Evolutionary conservation across 2,329 filamentous ascomycete genomes (phyloP), one percentile per base, ranked within the genome.

Genomic region (Ceratocystis ficicola): DNA sequence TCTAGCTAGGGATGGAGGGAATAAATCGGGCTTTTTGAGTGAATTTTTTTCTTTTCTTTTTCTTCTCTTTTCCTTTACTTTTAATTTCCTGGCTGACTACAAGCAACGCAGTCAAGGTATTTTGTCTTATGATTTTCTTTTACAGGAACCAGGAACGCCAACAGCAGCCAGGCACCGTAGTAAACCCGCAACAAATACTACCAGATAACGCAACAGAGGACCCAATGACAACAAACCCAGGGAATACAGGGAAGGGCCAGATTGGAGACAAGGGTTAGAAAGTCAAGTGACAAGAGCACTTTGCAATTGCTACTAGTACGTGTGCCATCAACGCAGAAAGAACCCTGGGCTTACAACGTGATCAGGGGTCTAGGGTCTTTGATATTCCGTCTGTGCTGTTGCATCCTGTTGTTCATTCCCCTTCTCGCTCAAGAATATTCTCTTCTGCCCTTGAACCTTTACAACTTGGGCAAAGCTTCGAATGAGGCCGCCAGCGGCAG

Each of bases 401-500:
- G 50, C 50, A 50, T 20, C 20, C 50, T 25, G 25, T 55, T 30
- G 22, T 55, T 25, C 22, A 25, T 22, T 22, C 28, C n/a, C n/a
- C 10, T 22, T 30, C 50, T 55, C 4, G 25, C 30, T 15, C 22
- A 22, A 22, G 46, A 17, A 4, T 55, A 22, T 22, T 55, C 48
- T 55, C 48, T 55, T 15, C 12, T 22, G 10, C 17, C 7, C 28
- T 10, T 28, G 17, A 25, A 4, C 20, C 5, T 25, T 55, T 55
- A 5, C 17, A 28, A 12, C 8, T 55, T 30, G 50, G 50, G 25
- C 50, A 28, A 36, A 55, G 50, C 50, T 28, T 55, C 22, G 10
- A 55, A 55, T 55, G 50, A 55, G 50, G 50, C 50, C 50, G 22
- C 50, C 50, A 12, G 50, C 50, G 50, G 50, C 50, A 55, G 50